Conservation (phyloP, 2,329 filamentous ascomycete species). For the Fusarium kyushuense region DNA sequence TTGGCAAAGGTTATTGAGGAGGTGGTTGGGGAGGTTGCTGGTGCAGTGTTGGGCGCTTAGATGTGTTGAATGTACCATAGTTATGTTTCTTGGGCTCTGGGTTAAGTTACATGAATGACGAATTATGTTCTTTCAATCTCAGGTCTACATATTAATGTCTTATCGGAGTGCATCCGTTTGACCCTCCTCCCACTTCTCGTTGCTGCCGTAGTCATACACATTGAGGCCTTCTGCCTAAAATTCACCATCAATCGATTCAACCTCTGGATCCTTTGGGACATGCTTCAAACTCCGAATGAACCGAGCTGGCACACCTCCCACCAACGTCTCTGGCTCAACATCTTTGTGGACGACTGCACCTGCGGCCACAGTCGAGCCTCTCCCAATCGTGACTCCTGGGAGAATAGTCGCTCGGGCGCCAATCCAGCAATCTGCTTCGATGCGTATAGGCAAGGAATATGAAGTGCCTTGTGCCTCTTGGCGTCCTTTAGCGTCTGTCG, state of each 20-base stretch:
- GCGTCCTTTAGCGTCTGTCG: background rate
- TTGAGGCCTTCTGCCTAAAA: background rate
- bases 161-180: background rate
- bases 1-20: conserved; percentile 23
- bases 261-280: background rate
- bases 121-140: background rate
- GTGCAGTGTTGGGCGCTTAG: conserved; percentile 12
- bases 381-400: conserved; percentile 10
- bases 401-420: conserved; percentile 20
- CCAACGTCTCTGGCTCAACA: conserved; percentile 22
- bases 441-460: conserved; percentile 19
- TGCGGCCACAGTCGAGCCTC: conserved; percentile 18
- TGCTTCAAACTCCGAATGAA: conserved; percentile 18
- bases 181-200: background rate
- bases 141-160: background rate
- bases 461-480: conserved; percentile 6
- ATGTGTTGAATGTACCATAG: background rate
- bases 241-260: background rate
- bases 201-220: background rate
- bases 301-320: conserved; percentile 24
- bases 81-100: background rate
- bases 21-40: conserved; percentile 13
- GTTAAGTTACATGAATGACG: background rate
- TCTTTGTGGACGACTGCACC: conserved; percentile 19
- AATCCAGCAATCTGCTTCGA: conserved; percentile 26